These are phyloP conservation scores for Rubroshorea leprosula DNA, from an alignment of 345 rosid species.

Conservation along the genomic window DNA sequence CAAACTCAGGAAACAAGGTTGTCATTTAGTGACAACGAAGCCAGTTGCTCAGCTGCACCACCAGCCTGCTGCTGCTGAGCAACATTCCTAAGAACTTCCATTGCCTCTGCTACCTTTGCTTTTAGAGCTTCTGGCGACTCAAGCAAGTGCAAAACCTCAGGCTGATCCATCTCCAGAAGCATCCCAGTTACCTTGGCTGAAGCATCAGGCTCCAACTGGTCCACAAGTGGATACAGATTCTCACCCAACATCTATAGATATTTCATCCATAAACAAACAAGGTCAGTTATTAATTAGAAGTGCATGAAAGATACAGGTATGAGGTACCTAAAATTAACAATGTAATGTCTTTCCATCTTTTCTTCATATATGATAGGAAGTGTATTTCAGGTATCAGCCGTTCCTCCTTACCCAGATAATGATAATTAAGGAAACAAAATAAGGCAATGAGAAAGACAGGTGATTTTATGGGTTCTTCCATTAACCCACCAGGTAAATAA, in stretches of 20 bases:
- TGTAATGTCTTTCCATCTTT: no score
- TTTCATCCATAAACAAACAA: no score
- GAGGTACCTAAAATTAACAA: no score
- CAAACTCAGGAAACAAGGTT: slow-evolving; percentile 38
- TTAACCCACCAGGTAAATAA: no score
- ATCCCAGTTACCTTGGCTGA: slow-evolving; percentile 81
- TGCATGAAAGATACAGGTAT: no score
- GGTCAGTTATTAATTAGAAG: no score
- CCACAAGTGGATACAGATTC: slow-evolving; percentile 66
- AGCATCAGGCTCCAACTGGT: slow-evolving; percentile 60
- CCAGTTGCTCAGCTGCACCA: slow-evolving; percentile 42
- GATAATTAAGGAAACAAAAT: no score
- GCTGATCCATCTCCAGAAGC: slow-evolving; percentile 83
- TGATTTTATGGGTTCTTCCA: no score
- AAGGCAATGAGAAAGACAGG: no score
- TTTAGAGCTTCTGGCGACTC: slow-evolving; percentile 77
- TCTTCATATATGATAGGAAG: no score
- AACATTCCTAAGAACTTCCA: slow-evolving; percentile 64
- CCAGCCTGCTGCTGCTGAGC: slow-evolving; percentile 40
- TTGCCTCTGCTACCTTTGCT: slow-evolving; percentile 67
- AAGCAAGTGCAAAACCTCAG: slow-evolving; percentile 67
- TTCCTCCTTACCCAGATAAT: no score
- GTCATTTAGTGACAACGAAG: slow-evolving; percentile 57
- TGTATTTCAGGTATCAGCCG: no score
- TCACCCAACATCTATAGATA: slow-evolving; percentile 63